Conservation (phyloP, 2,329 filamentous ascomycete species). For the Claviceps fusiformis region DNA sequence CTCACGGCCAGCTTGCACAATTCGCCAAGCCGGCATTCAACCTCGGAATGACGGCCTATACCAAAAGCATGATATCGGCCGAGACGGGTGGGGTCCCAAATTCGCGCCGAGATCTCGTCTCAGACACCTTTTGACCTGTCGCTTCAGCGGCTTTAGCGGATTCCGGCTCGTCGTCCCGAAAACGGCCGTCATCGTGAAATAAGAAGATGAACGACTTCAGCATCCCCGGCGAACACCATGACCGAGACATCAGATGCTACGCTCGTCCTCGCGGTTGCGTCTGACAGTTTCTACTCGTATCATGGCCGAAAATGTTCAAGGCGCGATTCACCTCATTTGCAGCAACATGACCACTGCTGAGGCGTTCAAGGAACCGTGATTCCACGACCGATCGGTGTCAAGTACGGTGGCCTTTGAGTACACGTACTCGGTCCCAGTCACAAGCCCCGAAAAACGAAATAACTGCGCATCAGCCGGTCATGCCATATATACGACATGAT, state of each 20-base stretch:
- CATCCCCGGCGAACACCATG: constrained; percentile 56
- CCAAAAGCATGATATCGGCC: constrained; percentile 51
- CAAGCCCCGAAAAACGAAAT: too few species aligned
- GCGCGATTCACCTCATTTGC: constrained; percentile 62
- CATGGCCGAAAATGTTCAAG: constrained; percentile 71
- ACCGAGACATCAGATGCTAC: constrained; percentile 55
- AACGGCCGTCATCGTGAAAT: constrained; percentile 64
- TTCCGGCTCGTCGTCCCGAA: constrained; percentile 64
- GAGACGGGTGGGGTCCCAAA: constrained; percentile 39
- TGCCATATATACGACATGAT: too few species aligned
- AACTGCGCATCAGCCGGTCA: too few species aligned
- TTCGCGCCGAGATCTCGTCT: constrained; percentile 32
- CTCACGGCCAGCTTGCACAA: constrained; percentile 58
- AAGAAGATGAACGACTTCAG: constrained; percentile 60
- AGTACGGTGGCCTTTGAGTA: constrained; percentile 58
- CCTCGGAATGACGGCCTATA: constrained; percentile 42
- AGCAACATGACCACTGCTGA: constrained; percentile 43
- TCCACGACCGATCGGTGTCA: constrained; percentile 76
- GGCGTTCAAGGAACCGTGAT: constrained; percentile 52
- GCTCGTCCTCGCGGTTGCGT: constrained; percentile 60
- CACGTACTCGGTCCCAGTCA: constrained; percentile 27
- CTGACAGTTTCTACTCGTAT: constrained; percentile 73
- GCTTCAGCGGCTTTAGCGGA: constrained; percentile 29
- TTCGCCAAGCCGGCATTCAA: constrained; percentile 69
- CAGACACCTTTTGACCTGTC: constrained; percentile 23